A percentile compares a stretch with the other conserved stretches of the same genome.
Conservation (phyloP, 805 yeast species). For the Candida namnaoensis region DNA sequence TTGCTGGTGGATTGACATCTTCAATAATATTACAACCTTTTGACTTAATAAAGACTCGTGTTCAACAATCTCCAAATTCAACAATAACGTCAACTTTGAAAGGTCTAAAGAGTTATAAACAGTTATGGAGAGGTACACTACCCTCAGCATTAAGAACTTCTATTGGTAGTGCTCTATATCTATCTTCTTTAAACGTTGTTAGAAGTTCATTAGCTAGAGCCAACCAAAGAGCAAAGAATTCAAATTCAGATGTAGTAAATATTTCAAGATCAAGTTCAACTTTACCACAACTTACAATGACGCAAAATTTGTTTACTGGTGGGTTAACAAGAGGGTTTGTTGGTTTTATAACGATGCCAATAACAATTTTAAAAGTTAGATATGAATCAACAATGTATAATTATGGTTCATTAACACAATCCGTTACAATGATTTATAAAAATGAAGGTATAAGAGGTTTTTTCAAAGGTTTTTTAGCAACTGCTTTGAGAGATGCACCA, state of each 20-base stretch:
- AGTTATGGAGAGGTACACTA: conserved; percentile 88
- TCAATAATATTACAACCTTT: conserved; percentile 80
- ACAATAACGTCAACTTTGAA: conserved; percentile 24
- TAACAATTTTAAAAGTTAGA: conserved; percentile 83
- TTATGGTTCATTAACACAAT: conserved; percentile 56
- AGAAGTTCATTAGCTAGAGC: conserved; percentile 39
- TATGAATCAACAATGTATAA: conserved; percentile 75
- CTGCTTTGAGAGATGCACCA: conserved; percentile 87
- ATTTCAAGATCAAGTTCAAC: conserved; percentile 21
- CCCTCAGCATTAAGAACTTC: conserved; percentile 90
- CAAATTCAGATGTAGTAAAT: too few species aligned
- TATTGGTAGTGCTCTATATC: conserved; percentile 80
- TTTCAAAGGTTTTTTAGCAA: conserved; percentile 82
- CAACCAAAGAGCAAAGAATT: too few species aligned
- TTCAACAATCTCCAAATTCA: conserved; percentile 48
- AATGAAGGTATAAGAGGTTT: conserved; percentile 58
- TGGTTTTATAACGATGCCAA: conserved; percentile 89
- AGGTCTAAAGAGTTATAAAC: conserved; percentile 29
- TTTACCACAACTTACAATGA: conserved; percentile 64
- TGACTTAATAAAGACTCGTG: conserved; percentile 79
- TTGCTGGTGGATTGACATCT: conserved; percentile 75
- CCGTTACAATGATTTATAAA: conserved; percentile 44
- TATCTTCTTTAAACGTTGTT: conserved; percentile 59
- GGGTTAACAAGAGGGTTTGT: conserved; percentile 71
- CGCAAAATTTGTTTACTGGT: conserved; percentile 70